phyloP scores from a whole-genome alignment of 2,329 filamentous ascomycete species.

The Fonsecaea erecta region DNA sequence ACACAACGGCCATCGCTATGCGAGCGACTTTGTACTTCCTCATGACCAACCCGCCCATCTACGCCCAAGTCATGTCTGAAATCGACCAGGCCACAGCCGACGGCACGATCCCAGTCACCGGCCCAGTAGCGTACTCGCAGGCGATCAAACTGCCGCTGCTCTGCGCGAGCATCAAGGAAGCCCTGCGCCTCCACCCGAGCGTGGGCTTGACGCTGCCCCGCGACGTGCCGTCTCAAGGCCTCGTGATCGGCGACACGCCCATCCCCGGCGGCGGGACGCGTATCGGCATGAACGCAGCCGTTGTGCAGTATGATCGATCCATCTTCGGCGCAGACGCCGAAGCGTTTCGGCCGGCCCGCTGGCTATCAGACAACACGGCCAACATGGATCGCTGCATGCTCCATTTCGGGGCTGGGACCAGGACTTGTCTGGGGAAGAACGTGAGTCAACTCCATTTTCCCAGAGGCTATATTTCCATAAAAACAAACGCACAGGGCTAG shows the following conservation, averaged over 20 bases:
- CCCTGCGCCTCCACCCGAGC: slow-evolving; percentile 33
- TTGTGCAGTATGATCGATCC: slow-evolving; percentile 33
- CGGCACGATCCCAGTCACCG: slow-evolving; percentile 13
- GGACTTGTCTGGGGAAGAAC: slow-evolving; percentile 34
- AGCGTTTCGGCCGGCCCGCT: slow-evolving; percentile 35
- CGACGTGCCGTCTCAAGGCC: slow-evolving; percentile 30
- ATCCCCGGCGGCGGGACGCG: slow-evolving; percentile 28
- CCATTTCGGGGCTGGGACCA: slow-evolving; percentile 31
- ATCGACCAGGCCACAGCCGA: slow-evolving; percentile 17
- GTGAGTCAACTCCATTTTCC: slow-evolving; percentile 5
- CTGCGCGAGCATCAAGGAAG: slow-evolving; percentile 34
- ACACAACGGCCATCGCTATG: slow-evolving; percentile 32
- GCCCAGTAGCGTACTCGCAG: slow-evolving; percentile 26
- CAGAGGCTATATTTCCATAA: no score
- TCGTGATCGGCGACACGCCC: slow-evolving; percentile 27
- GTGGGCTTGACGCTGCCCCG: slow-evolving; percentile 38
- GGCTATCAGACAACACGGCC: slow-evolving; percentile 31
- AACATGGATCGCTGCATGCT: slow-evolving; percentile 33
- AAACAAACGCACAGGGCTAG: no score
- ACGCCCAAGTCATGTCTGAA: slow-evolving; percentile 21
- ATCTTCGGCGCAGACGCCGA: slow-evolving; percentile 38
- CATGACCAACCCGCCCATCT: slow-evolving; percentile 47
- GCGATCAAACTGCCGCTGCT: slow-evolving; percentile 30
- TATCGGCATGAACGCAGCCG: slow-evolving; percentile 34
- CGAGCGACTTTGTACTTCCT: slow-evolving; percentile 48